Conservation (phyloP, 495 filamentous ascomycete species). For the Stereocaulon alpinum region DNA sequence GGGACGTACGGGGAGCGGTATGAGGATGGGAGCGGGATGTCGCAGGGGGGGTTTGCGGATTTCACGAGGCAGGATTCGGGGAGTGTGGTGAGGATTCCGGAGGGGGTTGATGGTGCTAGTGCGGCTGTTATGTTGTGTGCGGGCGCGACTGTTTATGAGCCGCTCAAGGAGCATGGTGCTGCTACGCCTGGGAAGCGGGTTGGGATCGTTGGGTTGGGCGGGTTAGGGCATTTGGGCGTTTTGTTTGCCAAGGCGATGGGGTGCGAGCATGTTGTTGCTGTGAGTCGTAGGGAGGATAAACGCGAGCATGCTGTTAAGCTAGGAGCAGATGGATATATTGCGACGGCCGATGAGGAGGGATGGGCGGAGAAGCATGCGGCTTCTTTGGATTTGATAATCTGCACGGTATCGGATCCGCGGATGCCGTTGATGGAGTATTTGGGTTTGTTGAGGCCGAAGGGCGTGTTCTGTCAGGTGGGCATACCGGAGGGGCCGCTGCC, state of each 20-base stretch:
- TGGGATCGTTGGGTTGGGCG: slow-evolving; percentile 71
- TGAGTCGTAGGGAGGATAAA: slow-evolving; percentile 60
- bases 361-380: slow-evolving; percentile 55
- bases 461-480: slow-evolving; percentile 73
- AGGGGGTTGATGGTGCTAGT: slow-evolving; percentile 36
- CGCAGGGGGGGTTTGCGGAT: slow-evolving; percentile 57
- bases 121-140: slow-evolving; percentile 79
- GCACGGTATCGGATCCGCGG: slow-evolving; percentile 58
- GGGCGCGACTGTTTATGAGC: slow-evolving; percentile 69
- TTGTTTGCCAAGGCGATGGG: slow-evolving; percentile 55
- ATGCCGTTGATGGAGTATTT: slow-evolving; percentile 71
- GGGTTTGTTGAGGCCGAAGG: slow-evolving; percentile 52
- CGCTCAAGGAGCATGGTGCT: slow-evolving; percentile 57
- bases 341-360: slow-evolving; percentile 61
- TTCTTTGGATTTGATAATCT: slow-evolving; percentile 66
- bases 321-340: slow-evolving; percentile 56
- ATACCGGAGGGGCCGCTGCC: slow-evolving; percentile 55
- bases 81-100: slow-evolving; percentile 70
- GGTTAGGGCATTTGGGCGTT: slow-evolving; percentile 59
- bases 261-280: slow-evolving; percentile 63
- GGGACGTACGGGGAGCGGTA: slow-evolving; percentile 60
- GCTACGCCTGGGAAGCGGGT: slow-evolving; percentile 63
- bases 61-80: slow-evolving; percentile 58
- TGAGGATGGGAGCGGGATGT: slow-evolving; percentile 42
- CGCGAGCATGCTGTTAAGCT: slow-evolving; percentile 52